Base-by-base conservation (phyloP, 495 filamentous ascomycete species). In the Sabuloglossum arenarium region DNA sequence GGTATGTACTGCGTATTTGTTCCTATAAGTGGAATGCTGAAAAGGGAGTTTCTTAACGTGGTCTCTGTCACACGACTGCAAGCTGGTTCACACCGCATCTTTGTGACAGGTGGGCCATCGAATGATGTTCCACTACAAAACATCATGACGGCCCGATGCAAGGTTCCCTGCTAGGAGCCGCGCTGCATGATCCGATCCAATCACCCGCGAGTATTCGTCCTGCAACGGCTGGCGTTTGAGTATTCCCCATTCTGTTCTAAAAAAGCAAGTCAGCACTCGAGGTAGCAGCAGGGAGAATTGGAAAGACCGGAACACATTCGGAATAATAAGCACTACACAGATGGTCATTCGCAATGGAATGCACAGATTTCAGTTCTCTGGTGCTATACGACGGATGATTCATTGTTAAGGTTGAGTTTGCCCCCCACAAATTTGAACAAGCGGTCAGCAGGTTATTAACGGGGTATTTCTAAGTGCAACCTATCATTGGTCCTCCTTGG, bases 81-180 rank as follows among this genome's bases (percentile, higher is more conserved):
- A 6, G 47, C 23, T 51, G 47, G 28, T 51, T 51, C 47, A 51
- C 47, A 51, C 47, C 47, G 47, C 47, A 46, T 46, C 42, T 46
- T 46, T 19, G 6, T n/a, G 16, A 23, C 14, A 46, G 16, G 42
- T 6, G 16, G n/a, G n/a, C n/a, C 21, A 23, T 51, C 47, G 28
- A 51, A 51, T 51, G 28, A 6, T 51, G 47, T 51, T 30, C 23
- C 28, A 30, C 47, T 27, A 51, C 47, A 51, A 27, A 30, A 19
- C 39, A 43, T 43, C 39, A 43, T n/a, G n/a, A 19, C 16, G 16
- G 16, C 14, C 24, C 47, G 47, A 51, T 11, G 47, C 47, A 51
- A 29, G 47, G 47, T 11, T 19, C 47, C n/a, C 47, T 27, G 21
- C 25, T n/a, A 16, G 23, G 47, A 51, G 47, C 47, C 47, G 47